These are phyloP conservation scores for Colletotrichum sp. DNA, from an alignment of 2,329 filamentous ascomycete genomes.

Conservation along the genomic window DNA sequence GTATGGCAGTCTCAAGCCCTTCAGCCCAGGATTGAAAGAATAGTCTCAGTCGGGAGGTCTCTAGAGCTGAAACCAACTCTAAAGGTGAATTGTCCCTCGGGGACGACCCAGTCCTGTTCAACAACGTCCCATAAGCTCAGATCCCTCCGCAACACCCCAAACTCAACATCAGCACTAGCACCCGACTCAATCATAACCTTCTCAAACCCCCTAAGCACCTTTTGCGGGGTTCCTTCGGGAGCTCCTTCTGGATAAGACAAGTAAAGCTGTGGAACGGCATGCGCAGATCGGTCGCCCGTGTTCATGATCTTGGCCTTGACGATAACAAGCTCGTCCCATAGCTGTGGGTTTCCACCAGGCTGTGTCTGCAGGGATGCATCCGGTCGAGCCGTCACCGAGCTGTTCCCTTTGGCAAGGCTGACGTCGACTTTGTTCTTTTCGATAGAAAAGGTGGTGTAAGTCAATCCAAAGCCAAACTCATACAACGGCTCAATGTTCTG, in stretches of 20 bases:
- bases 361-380: constrained; percentile 26
- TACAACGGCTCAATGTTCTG: constrained; percentile 54
- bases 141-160: constrained; percentile 49
- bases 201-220: constrained; percentile 48
- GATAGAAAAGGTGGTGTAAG: constrained; percentile 55
- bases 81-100: constrained; percentile 26
- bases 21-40: background rate
- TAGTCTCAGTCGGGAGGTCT: background rate
- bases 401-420: background rate
- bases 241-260: constrained; percentile 31
- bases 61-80: background rate
- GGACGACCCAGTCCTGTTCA: constrained; percentile 55
- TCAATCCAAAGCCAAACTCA: constrained; percentile 59
- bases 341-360: constrained; percentile 48
- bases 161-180: constrained; percentile 37
- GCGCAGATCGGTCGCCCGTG: constrained; percentile 54
- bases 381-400: background rate
- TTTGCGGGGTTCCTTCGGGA: constrained; percentile 30
- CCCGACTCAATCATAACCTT: constrained; percentile 46
- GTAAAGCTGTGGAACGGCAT: constrained; percentile 61
- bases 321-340: constrained; percentile 67
- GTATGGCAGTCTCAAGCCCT: fast-evolving
- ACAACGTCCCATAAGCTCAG: constrained; percentile 53
- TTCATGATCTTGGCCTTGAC: constrained; percentile 67
- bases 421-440: constrained; percentile 8